Conservation (phyloP, 176 grass and related monocot species). For the Oryza australiensis region DNA sequence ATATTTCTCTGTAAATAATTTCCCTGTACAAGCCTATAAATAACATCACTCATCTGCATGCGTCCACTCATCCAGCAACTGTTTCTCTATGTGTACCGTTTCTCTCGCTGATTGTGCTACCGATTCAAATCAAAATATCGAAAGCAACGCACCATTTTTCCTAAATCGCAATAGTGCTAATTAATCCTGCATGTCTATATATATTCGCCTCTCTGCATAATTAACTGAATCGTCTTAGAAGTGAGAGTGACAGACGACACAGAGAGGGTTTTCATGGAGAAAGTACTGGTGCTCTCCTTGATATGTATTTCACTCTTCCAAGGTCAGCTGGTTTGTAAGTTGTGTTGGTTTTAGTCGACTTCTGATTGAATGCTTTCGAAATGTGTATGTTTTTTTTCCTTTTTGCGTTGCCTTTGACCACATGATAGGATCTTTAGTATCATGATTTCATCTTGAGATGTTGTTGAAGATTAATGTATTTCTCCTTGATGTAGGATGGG, state of each 20-base stretch:
- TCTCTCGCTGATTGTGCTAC: slow-evolving; percentile 24
- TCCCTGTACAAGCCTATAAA: slow-evolving; percentile 25
- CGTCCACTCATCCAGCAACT: slow-evolving; percentile 23
- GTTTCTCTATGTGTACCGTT: slow-evolving; percentile 26
- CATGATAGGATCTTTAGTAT: too few species aligned
- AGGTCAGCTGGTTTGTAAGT: slow-evolving; percentile 30
- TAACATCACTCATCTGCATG: slow-evolving; percentile 7
- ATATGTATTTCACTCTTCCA: slow-evolving; percentile 27
- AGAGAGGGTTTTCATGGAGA: slow-evolving; percentile 24
- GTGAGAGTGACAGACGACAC: background rate
- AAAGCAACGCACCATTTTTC: background rate
- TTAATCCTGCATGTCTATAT: slow-evolving; percentile 6
- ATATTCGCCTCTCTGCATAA: background rate
- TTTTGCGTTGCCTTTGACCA: background rate
- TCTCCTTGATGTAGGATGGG: background rate
- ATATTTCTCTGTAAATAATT: background rate
- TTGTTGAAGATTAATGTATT: background rate
- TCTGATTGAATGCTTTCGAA: background rate
- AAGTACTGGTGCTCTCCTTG: slow-evolving; percentile 27
- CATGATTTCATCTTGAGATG: background rate
- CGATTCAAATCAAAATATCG: slow-evolving; percentile 30
- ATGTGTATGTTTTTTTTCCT: background rate
- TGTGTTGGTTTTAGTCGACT: background rate
- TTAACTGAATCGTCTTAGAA: background rate
- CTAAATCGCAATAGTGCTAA: background rate